Conservation (phyloP, 2,329 filamentous ascomycete genomes). For the Aspergillus puulaauensis region DNA sequence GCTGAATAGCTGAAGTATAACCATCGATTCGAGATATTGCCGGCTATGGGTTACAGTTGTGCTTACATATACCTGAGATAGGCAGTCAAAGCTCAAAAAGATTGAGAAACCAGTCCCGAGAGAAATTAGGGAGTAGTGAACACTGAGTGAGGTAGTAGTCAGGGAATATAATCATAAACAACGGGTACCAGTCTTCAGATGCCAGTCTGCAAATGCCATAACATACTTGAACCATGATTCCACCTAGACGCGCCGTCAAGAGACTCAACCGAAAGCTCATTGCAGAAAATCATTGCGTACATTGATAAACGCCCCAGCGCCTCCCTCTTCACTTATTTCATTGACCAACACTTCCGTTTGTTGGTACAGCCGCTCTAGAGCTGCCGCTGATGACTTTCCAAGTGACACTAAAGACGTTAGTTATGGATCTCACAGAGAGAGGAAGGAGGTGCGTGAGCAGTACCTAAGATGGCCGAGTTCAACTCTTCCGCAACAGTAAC, state of each 20-base stretch:
- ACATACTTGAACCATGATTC: conserved; percentile 7
- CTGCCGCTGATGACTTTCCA: conserved; percentile 83
- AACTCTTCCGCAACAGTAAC: conserved; percentile 85
- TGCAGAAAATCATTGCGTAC: conserved; percentile 53
- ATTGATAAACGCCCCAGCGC: conserved; percentile 80
- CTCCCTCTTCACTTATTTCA: conserved; percentile 75
- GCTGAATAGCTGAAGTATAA: no score
- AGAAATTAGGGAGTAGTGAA: background rate
- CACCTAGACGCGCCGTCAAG: conserved; percentile 1
- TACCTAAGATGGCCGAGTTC: conserved; percentile 88
- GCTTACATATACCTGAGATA: background rate
- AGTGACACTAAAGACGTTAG: conserved; percentile 66
- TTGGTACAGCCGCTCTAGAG: conserved; percentile 79
- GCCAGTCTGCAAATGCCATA: conserved; percentile 12
- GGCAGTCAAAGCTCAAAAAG: background rate
- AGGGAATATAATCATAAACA: background rate
- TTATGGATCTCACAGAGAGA: background rate
- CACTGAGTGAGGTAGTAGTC: background rate
- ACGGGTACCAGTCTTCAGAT: conserved; percentile 5
- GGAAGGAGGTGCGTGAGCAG: conserved; percentile 30
- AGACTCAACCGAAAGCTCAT: conserved; percentile 33
- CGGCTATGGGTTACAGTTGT: background rate
- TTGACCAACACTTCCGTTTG: conserved; percentile 86
- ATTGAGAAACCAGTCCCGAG: background rate
- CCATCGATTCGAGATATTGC: background rate